A percentile compares a stretch with the other conserved stretches of the same genome.
Conservation (phyloP, 495 filamentous ascomycete genomes). For the Podospora pseudopauciseta region DNA sequence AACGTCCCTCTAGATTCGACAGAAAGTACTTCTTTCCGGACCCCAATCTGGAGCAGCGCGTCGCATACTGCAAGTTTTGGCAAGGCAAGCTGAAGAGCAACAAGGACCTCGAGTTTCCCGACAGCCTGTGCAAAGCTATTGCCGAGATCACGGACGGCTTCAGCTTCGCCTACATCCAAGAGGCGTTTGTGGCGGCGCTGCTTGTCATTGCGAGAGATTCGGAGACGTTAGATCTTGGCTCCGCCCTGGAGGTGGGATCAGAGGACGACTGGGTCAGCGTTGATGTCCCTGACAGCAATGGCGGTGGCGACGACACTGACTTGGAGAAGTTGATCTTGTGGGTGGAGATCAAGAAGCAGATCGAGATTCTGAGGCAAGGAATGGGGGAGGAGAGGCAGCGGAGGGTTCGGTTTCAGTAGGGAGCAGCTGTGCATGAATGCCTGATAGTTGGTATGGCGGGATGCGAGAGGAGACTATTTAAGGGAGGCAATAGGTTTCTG, state of each 20-base stretch:
- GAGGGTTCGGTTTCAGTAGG: background rate
- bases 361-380: conserved; percentile 51
- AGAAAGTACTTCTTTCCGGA: conserved; percentile 60
- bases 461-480: too few relatives aligned
- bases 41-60: conserved; percentile 50
- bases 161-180: conserved; percentile 64
- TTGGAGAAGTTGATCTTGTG: conserved; percentile 49
- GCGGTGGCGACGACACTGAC: conserved; percentile 29
- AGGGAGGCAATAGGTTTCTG: background rate
- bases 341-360: conserved; percentile 56
- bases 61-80: conserved; percentile 58
- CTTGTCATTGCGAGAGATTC: conserved; percentile 46
- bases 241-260: background rate
- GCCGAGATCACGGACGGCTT: conserved; percentile 58
- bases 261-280: conserved; percentile 25
- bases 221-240: background rate
- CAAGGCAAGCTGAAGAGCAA: conserved; percentile 54
- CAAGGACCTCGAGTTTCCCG: conserved; percentile 53
- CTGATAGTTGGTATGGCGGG: background rate
- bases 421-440: background rate
- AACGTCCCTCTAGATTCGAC: conserved; percentile 62
- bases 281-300: conserved; percentile 17
- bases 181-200: conserved; percentile 59
- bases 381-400: conserved; percentile 40
- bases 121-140: conserved; percentile 49